Conservation (phyloP, 2,329 filamentous ascomycete species). For the Neophaeococcomyces mojaviensis region DNA sequence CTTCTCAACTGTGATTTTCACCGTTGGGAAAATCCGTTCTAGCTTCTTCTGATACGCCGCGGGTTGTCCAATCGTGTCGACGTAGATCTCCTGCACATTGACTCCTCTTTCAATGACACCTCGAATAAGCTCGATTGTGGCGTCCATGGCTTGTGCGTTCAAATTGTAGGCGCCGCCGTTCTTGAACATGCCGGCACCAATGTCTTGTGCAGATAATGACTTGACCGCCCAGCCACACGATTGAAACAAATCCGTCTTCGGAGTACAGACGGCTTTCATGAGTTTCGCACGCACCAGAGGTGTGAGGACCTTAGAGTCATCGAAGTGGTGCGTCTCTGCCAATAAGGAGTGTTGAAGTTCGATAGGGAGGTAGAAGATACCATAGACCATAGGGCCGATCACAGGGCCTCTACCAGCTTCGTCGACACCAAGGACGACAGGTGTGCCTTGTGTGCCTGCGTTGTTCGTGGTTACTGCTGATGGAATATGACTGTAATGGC, state of each 20-base stretch:
- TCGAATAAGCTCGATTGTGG: conserved; percentile 74
- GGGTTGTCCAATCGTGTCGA: conserved; percentile 87
- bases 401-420: conserved; percentile 91
- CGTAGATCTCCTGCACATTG: conserved; percentile 81
- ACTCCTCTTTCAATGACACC: conserved; percentile 70
- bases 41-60: conserved; percentile 76
- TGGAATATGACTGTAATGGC: conserved; percentile 64
- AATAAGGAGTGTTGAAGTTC: conserved; percentile 64
- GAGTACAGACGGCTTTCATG: conserved; percentile 63
- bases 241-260: conserved; percentile 48
- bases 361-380: conserved; percentile 62
- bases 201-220: conserved; percentile 75
- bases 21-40: conserved; percentile 72
- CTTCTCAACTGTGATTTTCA: conserved; percentile 69
- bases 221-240: conserved; percentile 78
- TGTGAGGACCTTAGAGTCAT: conserved; percentile 90
- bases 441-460: conserved; percentile 34
- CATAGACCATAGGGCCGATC: conserved; percentile 67
- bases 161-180: conserved; percentile 65
- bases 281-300: conserved; percentile 68
- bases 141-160: conserved; percentile 92
- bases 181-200: conserved; percentile 68
- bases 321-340: conserved; percentile 72
- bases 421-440: conserved; percentile 80
- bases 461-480: conserved; percentile 46